Percentiles rank a stretch among this genome's conserved stretches.
phyloP scores from a whole-genome alignment of 179 eudicot genomes.

The Corrigiola litoralis region DNA sequence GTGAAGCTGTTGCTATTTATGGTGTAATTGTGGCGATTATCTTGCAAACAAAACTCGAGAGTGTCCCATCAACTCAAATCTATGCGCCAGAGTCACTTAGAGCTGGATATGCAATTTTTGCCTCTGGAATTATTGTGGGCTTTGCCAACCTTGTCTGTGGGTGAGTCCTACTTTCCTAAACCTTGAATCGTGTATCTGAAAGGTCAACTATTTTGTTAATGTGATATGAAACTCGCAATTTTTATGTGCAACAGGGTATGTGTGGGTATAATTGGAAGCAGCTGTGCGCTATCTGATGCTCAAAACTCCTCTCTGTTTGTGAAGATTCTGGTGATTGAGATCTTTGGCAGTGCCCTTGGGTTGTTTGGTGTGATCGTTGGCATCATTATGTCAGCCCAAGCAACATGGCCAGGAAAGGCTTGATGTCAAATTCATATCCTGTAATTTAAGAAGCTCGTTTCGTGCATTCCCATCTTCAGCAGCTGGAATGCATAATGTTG shows the following conservation, averaged over 20 bases:
- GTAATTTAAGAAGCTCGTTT: slow-evolving; percentile 8
- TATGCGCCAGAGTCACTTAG: slow-evolving; percentile 80
- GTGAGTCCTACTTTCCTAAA: slow-evolving; percentile 33
- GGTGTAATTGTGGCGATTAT: slow-evolving; percentile 98
- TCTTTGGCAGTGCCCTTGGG: slow-evolving; percentile 97
- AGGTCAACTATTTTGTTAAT: too few relatives aligned
- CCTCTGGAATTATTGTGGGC: slow-evolving; percentile 91
- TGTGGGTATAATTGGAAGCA: slow-evolving; percentile 97
- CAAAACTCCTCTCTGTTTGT: slow-evolving; percentile 95
- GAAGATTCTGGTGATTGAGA: slow-evolving; percentile 94
- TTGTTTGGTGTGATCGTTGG: slow-evolving; percentile 97
- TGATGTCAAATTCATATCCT: slow-evolving; percentile 4
- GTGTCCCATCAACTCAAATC: slow-evolving; percentile 65
- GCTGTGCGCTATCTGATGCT: slow-evolving; percentile 98
- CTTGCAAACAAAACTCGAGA: slow-evolving; percentile 92
- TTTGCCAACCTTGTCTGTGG: slow-evolving; percentile 97
- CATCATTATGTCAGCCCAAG: slow-evolving; percentile 98
- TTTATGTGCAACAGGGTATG: slow-evolving; percentile 53
- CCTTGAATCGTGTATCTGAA: not conserved
- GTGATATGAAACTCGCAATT: not conserved
- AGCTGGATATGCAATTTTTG: slow-evolving; percentile 96
- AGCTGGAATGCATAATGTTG: slow-evolving; percentile 17
- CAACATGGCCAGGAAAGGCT: slow-evolving; percentile 77
- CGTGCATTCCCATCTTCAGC: slow-evolving; percentile 15
- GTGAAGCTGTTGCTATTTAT: slow-evolving; percentile 98